Conservation (phyloP, 2,329 filamentous ascomycete species). For the Sphaerulina populicola region DNA sequence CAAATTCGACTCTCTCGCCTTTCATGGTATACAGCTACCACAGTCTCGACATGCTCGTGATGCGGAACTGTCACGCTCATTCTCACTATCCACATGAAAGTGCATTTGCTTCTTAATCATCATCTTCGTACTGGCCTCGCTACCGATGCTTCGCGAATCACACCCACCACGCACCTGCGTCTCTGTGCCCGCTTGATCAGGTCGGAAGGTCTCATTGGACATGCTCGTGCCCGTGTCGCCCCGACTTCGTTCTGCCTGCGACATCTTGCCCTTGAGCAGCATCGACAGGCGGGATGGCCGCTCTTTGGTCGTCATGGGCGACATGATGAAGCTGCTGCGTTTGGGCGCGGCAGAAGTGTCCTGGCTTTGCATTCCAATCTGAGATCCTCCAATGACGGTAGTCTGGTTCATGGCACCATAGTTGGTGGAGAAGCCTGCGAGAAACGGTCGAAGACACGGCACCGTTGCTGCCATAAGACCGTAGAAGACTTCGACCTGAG, state of each 20-base stretch:
- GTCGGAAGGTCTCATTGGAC: background rate
- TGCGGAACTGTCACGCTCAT: too few species aligned
- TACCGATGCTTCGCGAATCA: constrained; percentile 12
- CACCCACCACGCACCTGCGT: constrained; percentile 4
- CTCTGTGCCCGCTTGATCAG: background rate
- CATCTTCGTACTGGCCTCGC: constrained; percentile 17
- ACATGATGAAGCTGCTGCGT: constrained; percentile 6
- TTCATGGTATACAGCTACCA: too few species aligned
- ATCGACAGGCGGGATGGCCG: background rate
- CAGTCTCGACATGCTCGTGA: too few species aligned
- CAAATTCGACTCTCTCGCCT: too few species aligned
- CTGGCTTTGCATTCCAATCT: constrained; percentile 3
- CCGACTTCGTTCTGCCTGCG: background rate
- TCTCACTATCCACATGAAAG: constrained; percentile 9
- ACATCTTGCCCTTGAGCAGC: constrained; percentile 3
- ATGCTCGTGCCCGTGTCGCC: background rate
- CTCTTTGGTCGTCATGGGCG: background rate
- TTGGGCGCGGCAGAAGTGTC: constrained; percentile 7
- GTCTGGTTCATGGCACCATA: constrained; percentile 18
- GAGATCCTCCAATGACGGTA: constrained; percentile 10
- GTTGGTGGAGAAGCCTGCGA: constrained; percentile 16
- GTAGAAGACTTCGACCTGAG: constrained; percentile 38
- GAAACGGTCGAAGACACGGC: constrained; percentile 40
- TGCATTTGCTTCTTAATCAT: constrained; percentile 19
- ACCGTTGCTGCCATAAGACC: constrained; percentile 38